Conservation (phyloP, 2,329 filamentous ascomycete genomes). For the Aspergillus cejpii region DNA sequence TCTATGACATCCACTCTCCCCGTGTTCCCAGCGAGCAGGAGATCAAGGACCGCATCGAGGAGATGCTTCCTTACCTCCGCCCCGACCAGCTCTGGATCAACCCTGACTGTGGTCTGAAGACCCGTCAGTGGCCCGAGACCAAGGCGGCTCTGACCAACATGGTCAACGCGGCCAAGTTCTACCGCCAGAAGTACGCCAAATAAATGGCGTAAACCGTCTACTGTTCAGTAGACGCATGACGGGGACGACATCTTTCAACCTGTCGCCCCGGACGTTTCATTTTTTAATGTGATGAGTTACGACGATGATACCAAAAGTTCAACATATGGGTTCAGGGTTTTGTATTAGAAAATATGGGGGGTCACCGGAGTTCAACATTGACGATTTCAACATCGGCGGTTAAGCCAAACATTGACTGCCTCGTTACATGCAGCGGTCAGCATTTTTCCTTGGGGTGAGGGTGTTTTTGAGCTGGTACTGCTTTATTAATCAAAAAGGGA, state of each 20-base stretch:
- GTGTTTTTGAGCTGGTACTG: slow-evolving; percentile 11
- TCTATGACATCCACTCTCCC: slow-evolving; percentile 99
- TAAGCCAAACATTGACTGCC: slow-evolving; percentile 12
- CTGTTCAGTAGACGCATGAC: slow-evolving; percentile 18
- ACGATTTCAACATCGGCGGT: slow-evolving; percentile 49
- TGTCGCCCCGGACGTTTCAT: slow-evolving; percentile 29
- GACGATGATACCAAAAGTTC: slow-evolving; percentile 41
- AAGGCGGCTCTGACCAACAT: slow-evolving; percentile 94
- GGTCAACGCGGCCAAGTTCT: slow-evolving; percentile 97
- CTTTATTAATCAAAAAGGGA: slow-evolving; percentile 7
- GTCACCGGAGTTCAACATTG: slow-evolving; percentile 38
- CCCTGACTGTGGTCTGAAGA: slow-evolving; percentile 99
- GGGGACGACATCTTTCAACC: slow-evolving; percentile 35
- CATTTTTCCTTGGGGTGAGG: slow-evolving; percentile 10
- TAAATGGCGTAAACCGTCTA: slow-evolving; percentile 14
- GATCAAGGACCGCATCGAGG: slow-evolving; percentile 94
- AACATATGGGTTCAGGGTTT: slow-evolving; percentile 38
- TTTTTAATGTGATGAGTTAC: slow-evolving; percentile 34
- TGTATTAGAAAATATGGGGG: slow-evolving; percentile 33
- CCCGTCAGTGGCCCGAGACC: slow-evolving; percentile 96
- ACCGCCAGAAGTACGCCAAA: slow-evolving; percentile 70
- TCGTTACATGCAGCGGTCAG: slow-evolving; percentile 10
- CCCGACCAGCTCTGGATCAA: slow-evolving; percentile 99
- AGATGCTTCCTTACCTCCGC: slow-evolving; percentile 97
- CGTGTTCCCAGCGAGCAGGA: slow-evolving; percentile 95